Evolutionary conservation across 2,329 filamentous ascomycete genomes (phyloP).

Genomic region (Penicillium occitanis): DNA sequence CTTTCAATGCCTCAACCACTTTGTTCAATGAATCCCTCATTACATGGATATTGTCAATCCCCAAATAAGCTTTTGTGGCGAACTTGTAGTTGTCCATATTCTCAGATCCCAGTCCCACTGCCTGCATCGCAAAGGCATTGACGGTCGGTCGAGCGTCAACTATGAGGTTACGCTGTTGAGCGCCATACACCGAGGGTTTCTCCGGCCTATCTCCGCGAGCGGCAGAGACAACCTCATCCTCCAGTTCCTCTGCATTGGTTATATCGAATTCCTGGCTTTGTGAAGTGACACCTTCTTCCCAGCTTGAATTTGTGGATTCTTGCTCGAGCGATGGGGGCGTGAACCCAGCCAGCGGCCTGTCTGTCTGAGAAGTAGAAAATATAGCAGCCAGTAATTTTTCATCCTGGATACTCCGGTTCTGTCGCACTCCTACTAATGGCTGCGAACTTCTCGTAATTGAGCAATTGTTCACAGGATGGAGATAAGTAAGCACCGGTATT

Average conservation of each 20-base stretch:
- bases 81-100: constrained; percentile 98
- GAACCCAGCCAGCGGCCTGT: constrained; percentile 43
- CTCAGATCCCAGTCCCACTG: constrained; percentile 88
- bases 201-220: constrained; percentile 60
- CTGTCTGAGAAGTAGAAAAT: constrained; percentile 69
- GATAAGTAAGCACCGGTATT: constrained; percentile 86
- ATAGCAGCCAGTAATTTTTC: constrained; percentile 91
- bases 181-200: constrained; percentile 74
- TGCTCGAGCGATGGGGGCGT: constrained; percentile 41
- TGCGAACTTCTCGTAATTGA: constrained; percentile 95
- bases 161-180: constrained; percentile 90
- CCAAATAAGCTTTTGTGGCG: constrained; percentile 85
- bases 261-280: constrained; percentile 51
- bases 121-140: constrained; percentile 93
- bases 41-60: constrained; percentile 97
- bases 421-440: constrained; percentile 79
- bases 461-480: constrained; percentile 96
- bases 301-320: constrained; percentile 51
- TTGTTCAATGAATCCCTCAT: constrained; percentile 90
- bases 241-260: constrained; percentile 63
- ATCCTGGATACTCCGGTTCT: constrained; percentile 91
- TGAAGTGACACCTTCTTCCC: constrained; percentile 47
- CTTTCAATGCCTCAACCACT: constrained; percentile 85
- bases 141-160: constrained; percentile 92
- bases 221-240: constrained; percentile 64